Evolutionary conservation across 345 rosid species (phyloP), one percentile per base, ranked within the genome.

Genomic region (Trapa incisa): DNA sequence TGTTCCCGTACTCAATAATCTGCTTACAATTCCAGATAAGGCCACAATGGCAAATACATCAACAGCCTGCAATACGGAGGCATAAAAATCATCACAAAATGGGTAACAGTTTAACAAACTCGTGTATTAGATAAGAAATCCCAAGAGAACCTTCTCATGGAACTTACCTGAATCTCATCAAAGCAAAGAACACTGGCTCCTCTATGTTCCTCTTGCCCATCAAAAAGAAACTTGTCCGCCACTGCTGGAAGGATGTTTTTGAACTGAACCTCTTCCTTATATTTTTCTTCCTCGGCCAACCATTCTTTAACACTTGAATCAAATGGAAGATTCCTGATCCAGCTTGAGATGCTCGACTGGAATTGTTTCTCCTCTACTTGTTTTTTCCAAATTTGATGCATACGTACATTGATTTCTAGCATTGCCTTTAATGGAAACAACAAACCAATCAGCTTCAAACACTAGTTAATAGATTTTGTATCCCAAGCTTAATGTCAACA

Each of bases 11-110:
- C 76, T 71, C 77, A 90, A 73, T 75, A 93, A 83, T 86, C 98
- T 93, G 88, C 96, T 88, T 72, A 93, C 75, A 75, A 93, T 93
- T 78, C 98, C 97, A 83, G 98, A 93, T 78, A 89, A 85, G 82
- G 98, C 92, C 78, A 93, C 97, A 84, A 93, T 85, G 72, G 98
- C 97, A 84, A 89, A 93, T 33, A 86, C 96, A 80, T 93, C 94
- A 81, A 89, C 94, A 67, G 96, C 81, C 97, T 93, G 97, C 70
- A 73, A 79, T 52, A 80, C 48, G 77, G 74, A 72, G 79, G 68
- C 77, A 78, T 68, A 75, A 69, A 33, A 6, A 61, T 72, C 68
- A 54, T 70, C 70, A 68, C 69, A 61, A 63, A 32, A 58, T 65
- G 71, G 50, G 43, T 9, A 58, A 54, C 60, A 54, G 35, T 54